A percentile compares a stretch with the other conserved stretches of the same genome.
These are phyloP conservation scores for Phanerodontia chrysosporium DNA, from an alignment of 768 basidiomycete genomes.

Conservation along the genomic window DNA sequence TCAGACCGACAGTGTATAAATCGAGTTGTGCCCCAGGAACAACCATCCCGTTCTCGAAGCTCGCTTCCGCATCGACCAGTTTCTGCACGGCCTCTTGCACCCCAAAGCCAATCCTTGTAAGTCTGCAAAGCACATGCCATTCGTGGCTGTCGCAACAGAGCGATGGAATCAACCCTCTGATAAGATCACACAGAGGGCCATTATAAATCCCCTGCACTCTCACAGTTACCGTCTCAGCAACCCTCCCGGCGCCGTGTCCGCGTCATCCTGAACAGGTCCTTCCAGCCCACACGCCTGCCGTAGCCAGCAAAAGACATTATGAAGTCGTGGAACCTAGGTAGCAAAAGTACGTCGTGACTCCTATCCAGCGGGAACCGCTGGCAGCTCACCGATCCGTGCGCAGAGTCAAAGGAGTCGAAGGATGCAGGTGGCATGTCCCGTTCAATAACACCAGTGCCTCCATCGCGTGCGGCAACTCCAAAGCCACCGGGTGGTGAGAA, in stretches of 20 bases:
- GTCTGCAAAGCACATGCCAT: constrained; percentile 3
- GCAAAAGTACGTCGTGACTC: constrained; percentile 22
- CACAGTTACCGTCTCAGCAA: constrained; percentile 9
- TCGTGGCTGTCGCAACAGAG: not conserved
- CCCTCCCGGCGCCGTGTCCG: not conserved
- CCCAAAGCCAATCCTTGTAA: not conserved
- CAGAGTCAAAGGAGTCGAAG: constrained; percentile 67
- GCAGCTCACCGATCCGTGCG: not conserved
- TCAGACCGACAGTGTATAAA: not conserved
- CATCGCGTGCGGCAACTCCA: constrained; percentile 78
- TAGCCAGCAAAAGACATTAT: not conserved
- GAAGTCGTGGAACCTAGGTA: constrained; percentile 24
- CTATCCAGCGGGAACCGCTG: not conserved
- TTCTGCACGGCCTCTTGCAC: not conserved
- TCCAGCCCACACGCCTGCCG: not conserved
- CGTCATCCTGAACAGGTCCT: not conserved
- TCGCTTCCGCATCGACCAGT: not conserved
- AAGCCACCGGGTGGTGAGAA: constrained; percentile 36
- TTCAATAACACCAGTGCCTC: constrained; percentile 78
- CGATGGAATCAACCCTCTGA: constrained; percentile 12
- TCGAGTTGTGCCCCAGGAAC: not conserved
- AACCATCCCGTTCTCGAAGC: not conserved
- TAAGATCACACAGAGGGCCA: constrained; percentile 9
- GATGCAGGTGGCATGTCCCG: constrained; percentile 70
- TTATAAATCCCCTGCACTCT: constrained; percentile 9